Percentiles rank a stretch among this genome's conserved stretches.
phyloP scores from a whole-genome alignment of 2,329 filamentous ascomycete species.

The Fusarium sp. region DNA sequence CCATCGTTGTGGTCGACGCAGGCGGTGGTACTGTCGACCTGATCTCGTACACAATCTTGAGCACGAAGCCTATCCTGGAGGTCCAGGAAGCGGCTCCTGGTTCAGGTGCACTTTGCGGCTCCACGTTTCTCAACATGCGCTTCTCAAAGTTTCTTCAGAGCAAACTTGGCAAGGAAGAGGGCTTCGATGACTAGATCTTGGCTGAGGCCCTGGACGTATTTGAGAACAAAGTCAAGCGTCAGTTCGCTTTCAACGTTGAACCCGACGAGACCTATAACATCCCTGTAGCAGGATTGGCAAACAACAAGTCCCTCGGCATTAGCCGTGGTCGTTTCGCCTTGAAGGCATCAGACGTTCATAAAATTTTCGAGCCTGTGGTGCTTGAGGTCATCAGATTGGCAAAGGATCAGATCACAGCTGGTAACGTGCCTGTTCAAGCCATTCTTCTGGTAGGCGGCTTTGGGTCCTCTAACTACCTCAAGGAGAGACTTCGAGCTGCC shows the following conservation, averaged over 20 bases:
- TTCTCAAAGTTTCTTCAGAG: constrained; percentile 53
- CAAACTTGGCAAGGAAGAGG: constrained; percentile 51
- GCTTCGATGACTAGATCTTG: constrained; percentile 52
- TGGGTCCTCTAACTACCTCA: constrained; percentile 56
- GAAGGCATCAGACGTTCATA: constrained; percentile 50
- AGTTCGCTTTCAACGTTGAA: constrained; percentile 45
- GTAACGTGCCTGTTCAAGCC: constrained; percentile 50
- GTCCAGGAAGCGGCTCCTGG: constrained; percentile 57
- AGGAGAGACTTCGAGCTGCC: constrained; percentile 49
- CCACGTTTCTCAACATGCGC: constrained; percentile 55
- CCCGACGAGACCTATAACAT: constrained; percentile 50
- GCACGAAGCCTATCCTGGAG: constrained; percentile 54
- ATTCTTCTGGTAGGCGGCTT: constrained; percentile 59
- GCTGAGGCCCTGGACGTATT: constrained; percentile 53
- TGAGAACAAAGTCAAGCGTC: constrained; percentile 52
- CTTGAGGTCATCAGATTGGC: constrained; percentile 54
- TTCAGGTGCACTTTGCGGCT: constrained; percentile 58
- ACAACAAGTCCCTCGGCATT: constrained; percentile 51
- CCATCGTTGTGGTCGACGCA: constrained; percentile 61
- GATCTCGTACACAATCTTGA: constrained; percentile 58
- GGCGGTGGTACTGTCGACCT: constrained; percentile 62
- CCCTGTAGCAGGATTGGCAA: constrained; percentile 52
- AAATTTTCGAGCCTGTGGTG: constrained; percentile 56
- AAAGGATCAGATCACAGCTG: constrained; percentile 53
- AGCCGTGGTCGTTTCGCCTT: constrained; percentile 49